Percentiles rank a stretch among this genome's conserved stretches.
phyloP scores from a whole-genome alignment of 2,329 filamentous ascomycete genomes.

The Neophaeococcomyces aloes region DNA sequence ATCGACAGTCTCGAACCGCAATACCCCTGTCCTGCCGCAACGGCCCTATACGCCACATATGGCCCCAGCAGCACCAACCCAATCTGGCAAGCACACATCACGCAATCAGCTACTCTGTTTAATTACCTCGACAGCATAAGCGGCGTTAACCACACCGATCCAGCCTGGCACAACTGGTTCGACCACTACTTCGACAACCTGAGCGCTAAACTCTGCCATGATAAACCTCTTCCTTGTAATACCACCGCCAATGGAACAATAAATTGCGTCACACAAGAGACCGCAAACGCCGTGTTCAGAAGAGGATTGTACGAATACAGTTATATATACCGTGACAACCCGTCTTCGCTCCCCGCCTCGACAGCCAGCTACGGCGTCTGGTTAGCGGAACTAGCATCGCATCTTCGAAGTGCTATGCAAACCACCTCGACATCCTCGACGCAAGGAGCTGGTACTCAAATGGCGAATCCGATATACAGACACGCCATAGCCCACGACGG shows the following conservation, averaged over 20 bases:
- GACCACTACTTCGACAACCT: constrained; percentile 84
- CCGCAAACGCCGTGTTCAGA: constrained; percentile 62
- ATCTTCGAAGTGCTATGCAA: constrained; percentile 50
- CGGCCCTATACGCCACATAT: constrained; percentile 34
- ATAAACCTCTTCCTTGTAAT: constrained; percentile 60
- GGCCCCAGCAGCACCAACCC: constrained; percentile 37
- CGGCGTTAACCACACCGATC: constrained; percentile 46
- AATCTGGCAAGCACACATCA: constrained; percentile 56
- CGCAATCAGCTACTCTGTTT: constrained; percentile 45
- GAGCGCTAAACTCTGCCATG: constrained; percentile 66
- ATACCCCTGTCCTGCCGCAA: constrained; percentile 53
- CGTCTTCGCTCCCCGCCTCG: constrained; percentile 52
- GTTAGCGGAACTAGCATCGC: constrained; percentile 58
- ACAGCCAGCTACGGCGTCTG: constrained; percentile 58
- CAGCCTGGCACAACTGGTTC: constrained; percentile 53
- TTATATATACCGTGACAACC: constrained; percentile 61
- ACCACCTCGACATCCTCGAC: no score
- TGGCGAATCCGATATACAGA: constrained; percentile 46
- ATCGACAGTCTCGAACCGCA: constrained; percentile 65
- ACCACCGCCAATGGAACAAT: constrained; percentile 36
- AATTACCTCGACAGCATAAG: constrained; percentile 55
- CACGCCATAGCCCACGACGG: constrained; percentile 80
- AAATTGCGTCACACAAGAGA: constrained; percentile 53
- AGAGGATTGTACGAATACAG: constrained; percentile 73
- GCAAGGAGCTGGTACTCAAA: no score